Percentiles rank a stretch among this genome's conserved stretches.
These are phyloP conservation scores for Xerocomus potaroensis DNA, from an alignment of 768 basidiomycete genomes.

Conservation along the genomic window DNA sequence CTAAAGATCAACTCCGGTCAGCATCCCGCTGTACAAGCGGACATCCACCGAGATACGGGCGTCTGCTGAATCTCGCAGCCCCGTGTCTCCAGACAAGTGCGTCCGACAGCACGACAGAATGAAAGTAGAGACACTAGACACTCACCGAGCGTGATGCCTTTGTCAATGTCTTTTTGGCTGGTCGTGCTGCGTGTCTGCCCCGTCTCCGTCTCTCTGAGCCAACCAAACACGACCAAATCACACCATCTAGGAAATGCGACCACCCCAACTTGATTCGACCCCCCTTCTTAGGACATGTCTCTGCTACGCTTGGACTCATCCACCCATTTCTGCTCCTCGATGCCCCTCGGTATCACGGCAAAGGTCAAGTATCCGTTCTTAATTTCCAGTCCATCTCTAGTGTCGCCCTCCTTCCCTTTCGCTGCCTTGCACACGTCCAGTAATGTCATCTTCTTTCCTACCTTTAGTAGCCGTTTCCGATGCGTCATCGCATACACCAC, in stretches of 20 bases:
- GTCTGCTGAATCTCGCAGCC: constrained; percentile 13
- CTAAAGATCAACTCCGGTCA: constrained; percentile 25
- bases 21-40: constrained; percentile 39
- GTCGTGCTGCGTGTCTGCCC: constrained; percentile 6
- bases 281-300: constrained; percentile 22
- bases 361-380: constrained; percentile 80
- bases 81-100: constrained; percentile 20
- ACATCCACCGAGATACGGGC: constrained; percentile 57
- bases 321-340: constrained; percentile 79
- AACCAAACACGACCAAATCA: constrained; percentile 31
- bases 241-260: constrained; percentile 10
- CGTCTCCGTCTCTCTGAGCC: constrained; percentile 7
- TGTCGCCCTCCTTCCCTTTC: constrained; percentile 53
- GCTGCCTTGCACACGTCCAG: constrained; percentile 67
- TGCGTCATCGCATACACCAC: constrained; percentile 82
- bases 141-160: constrained; percentile 70
- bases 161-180: constrained; percentile 38
- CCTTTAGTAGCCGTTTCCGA: constrained; percentile 74
- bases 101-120: constrained; percentile 7
- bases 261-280: constrained; percentile 2
- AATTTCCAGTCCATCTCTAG: constrained; percentile 76
- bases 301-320: constrained; percentile 72
- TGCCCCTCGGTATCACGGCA: constrained; percentile 72
- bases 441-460: constrained; percentile 88
- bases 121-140: constrained; percentile 35